Base-by-base conservation (phyloP, 2,329 filamentous ascomycete species). In the Raffaelea ambrosiae region DNA sequence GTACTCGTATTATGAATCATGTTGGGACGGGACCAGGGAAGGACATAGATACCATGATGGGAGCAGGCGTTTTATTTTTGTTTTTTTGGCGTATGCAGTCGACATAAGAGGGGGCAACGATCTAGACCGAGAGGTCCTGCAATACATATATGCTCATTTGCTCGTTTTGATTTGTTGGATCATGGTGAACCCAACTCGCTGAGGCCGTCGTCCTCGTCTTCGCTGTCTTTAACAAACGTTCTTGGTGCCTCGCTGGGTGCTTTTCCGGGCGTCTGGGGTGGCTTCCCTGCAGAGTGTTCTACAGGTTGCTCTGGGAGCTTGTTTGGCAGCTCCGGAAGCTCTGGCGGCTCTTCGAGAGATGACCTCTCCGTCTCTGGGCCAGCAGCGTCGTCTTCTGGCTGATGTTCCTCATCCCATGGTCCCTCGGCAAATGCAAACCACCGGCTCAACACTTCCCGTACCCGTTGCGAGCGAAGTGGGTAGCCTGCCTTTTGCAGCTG, bases 371-470 rank as follows among this genome's bases (percentile, higher is more conserved):
- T n/a, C n/a, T n/a, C n/a, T n/a, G n/a, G n/a, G 23, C 16, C n/a
- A 19, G 3, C 18, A 21, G 11, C 31, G 16, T 9, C 21, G 11
- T 42, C 19, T 20, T 14, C 5, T 21, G 13, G 13, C 31, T 43
- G n/a, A n/a, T 38, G 38, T 20, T 46, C 46, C 8, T 21, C 41
- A 8, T 64, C 61, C 64, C 66, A 68, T 31, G 63, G 55, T 19
- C 67, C 66, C 9, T 53, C 57, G 33, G 62, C 58, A 54, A 83
- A 78, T 23, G 61, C 60, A 58, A 86, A 88, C 85, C 86, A 89
- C 31, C 82, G 75, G 18, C 71, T 68, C 36, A 84, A 64, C 18
- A 87, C 69, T 51, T 69, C 70, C 45, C 68, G 70, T 10, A 84
- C 65, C 3, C n/a, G 39, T 4, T 42, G 36, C 1, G 48, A 48